Base-by-base conservation (phyloP, 2,329 filamentous ascomycete species). In the Venturia pyrina region DNA sequence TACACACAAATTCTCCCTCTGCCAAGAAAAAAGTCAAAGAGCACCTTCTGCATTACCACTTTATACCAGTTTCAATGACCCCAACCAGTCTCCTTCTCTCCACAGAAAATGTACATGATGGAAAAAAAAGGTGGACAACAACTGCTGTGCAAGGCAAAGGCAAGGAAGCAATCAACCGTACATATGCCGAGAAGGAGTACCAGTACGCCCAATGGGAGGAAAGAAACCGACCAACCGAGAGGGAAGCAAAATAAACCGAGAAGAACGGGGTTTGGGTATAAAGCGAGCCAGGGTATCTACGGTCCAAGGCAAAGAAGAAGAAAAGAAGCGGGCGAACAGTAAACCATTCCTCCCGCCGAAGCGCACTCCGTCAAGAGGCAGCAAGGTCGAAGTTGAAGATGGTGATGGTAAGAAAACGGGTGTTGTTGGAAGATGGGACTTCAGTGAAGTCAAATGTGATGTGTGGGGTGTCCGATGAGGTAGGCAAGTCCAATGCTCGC, bases 211-310 rank as follows among this genome's bases (percentile, higher is more conserved):
- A 59, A n/a, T 4, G 48, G 48, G 15, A 50, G 48, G 21, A 53
- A 53, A 50, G 21, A 8, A n/a, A 53, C 21, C 48, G 11, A 53
- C 48, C 21, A 17, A 28, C 10, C 48, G 3, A 37, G 37, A 15
- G 53, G 15, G 32, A 19, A 34, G 6, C 28, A 17, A 21, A n/a
- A 11, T 8, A 21, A 59, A 37, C 7, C 17, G 53, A 34, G 28
- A 59, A 19, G 4, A 57, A 59, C 7, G 53, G 53, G 28, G 8
- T 50, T 50, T 59, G 53, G 53, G 53, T 59, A 59, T 59, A 59
- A 59, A 59, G 24, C 53, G 53, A 59, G 53, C 53, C 53, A 59
- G 53, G 53, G 48, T 53, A 53, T 37, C 28, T 59, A 37, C 32
- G 53, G 37, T 59, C 28, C 53, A 37, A 59, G 53, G 53, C 53